A percentile compares a stretch with the other conserved stretches of the same genome.
Conservation (phyloP, 768 basidiomycete species). For the Suillus alpinus region DNA sequence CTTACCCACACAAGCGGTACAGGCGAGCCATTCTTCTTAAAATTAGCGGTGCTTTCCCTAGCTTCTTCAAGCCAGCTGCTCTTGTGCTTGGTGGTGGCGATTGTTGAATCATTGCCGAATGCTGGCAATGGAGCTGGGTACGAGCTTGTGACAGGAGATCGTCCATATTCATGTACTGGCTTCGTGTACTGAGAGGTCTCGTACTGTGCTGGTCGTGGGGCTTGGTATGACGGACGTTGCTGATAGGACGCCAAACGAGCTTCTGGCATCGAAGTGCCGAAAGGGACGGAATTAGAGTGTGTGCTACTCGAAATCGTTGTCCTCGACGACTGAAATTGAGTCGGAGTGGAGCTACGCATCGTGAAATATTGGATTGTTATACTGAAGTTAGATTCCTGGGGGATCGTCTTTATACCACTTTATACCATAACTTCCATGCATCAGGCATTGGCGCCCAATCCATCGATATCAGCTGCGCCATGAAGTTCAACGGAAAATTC, state of each 20-base stretch:
- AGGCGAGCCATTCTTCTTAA: constrained; percentile 19
- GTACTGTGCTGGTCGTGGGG: not conserved
- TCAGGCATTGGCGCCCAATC: not conserved
- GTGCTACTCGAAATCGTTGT: not conserved
- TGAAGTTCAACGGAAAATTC: not conserved
- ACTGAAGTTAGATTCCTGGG: not conserved
- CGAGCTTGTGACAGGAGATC: not conserved
- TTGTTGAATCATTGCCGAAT: not conserved
- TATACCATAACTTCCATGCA: not conserved
- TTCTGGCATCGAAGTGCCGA: not conserved
- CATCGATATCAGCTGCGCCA: constrained; percentile 1
- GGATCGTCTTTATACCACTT: not conserved
- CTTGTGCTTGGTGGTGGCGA: not conserved
- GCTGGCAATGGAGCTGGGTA: not conserved
- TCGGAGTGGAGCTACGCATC: not conserved
- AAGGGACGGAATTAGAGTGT: not conserved
- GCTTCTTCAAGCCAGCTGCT: not conserved
- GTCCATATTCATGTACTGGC: not conserved
- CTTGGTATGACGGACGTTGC: not conserved
- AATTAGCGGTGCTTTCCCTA: constrained; percentile 3
- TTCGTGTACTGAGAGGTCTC: not conserved
- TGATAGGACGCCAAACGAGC: not conserved
- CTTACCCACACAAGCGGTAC: constrained; percentile 28
- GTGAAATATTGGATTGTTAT: not conserved
- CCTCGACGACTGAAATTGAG: not conserved